Conservation (phyloP, 2,329 filamentous ascomycete species). For the Aschersonia sp. region DNA sequence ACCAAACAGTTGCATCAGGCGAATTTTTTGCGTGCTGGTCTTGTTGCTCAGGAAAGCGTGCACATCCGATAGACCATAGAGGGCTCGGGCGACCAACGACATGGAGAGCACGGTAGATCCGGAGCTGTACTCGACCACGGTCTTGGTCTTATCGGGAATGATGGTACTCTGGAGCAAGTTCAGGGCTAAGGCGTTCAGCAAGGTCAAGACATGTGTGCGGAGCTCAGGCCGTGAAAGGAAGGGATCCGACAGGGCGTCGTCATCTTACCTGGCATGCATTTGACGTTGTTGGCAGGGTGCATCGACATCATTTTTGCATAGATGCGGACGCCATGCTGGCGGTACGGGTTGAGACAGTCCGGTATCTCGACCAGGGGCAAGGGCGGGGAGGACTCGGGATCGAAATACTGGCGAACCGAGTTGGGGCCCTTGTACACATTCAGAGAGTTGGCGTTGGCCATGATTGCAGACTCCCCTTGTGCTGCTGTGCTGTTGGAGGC, state of each 20-base stretch:
- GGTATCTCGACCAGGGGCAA: conserved; percentile 47
- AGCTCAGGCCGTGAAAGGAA: neutral
- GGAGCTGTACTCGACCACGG: conserved; percentile 45
- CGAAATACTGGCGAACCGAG: conserved; percentile 41
- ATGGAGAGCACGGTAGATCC: conserved; percentile 49
- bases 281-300: conserved; percentile 48
- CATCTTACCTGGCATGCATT: conserved; percentile 33
- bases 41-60: conserved; percentile 35
- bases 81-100: conserved; percentile 19
- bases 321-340: conserved; percentile 42
- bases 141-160: conserved; percentile 30
- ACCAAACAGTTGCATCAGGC: conserved; percentile 20
- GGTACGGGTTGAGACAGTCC: conserved; percentile 38
- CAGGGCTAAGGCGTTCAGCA: conserved; percentile 10
- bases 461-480: neutral
- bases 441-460: conserved; percentile 8
- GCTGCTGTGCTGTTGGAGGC: neutral
- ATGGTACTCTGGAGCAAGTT: conserved; percentile 31
- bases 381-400: conserved; percentile 41
- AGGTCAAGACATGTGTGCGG: neutral
- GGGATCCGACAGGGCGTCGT: neutral
- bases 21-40: conserved; percentile 15
- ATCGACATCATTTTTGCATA: conserved; percentile 52
- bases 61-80: conserved; percentile 23
- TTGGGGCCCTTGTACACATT: conserved; percentile 45